Evolutionary conservation across 345 rosid species (phyloP), one percentile per base, ranked within the genome.

Genomic region (Eucalyptus leucophloia): DNA sequence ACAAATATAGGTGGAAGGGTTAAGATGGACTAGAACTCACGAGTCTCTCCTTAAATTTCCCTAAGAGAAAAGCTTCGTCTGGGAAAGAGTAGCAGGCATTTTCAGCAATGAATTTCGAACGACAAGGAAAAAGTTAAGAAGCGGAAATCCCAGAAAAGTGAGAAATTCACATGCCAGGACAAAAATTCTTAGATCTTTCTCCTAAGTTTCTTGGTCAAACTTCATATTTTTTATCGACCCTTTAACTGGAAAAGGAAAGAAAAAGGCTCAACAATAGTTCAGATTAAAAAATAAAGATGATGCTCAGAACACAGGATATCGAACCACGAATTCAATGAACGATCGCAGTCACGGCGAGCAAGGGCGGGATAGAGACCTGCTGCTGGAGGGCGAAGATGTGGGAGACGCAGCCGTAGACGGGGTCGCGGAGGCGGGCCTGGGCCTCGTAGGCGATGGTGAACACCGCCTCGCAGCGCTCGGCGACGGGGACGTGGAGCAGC

Each of bases 331-430:
- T 37, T 77, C 83, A 40, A 19, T 37, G 83, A 37, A 77, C 24
- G 47, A 40, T 21, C 28, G 42, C 49, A 8, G 24, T 37, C 85
- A 14, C 13, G 62, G 77, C 4, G 44, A n/a, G 44, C 18, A 23
- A 82, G 21, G 42, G 30, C 30, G 30, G 28, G 32, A 53, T 56
- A 28, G 49, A 19, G 49, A 96, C 98, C 95, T 96, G 97, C 62
- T 96, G 96, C 88, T 95, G 98, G 87, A 96, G 92, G 90, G 95
- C 92, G 82, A 95, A 95, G 89, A 96, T 93, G 89, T 96, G 97
- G 51, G 97, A 94, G 69, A 96, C 96, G n/a, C 96, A 96, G 23
- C 98, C 98, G 90, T 96, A 95, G 49, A 96, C 97, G 45, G 98
- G 98, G 86, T 96, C 98, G 49, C 95, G 88, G 34, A 96, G 91